These are phyloP conservation scores for Wallacemonas sp. DNA, from an alignment of 208 protist genomes.

Conservation along the genomic window DNA sequence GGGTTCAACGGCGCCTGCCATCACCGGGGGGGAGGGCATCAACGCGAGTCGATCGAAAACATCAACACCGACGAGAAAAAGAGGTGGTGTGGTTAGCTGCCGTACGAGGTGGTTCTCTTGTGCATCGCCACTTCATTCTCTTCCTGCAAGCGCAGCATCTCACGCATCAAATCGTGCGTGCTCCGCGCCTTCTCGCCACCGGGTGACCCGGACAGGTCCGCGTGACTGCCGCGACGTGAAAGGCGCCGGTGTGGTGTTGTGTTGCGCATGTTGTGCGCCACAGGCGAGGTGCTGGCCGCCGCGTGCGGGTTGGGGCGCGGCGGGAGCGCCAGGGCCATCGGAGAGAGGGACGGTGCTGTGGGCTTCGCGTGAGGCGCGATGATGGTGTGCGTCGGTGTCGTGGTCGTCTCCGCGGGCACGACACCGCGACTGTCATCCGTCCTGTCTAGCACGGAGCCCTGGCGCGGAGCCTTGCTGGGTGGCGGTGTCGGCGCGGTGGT, in stretches of 20 bases:
- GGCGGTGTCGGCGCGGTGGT: slow-evolving; percentile 28
- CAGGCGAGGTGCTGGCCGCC: background rate
- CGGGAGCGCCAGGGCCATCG: slow-evolving; percentile 21
- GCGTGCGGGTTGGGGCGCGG: slow-evolving; percentile 16
- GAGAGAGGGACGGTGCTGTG: no score
- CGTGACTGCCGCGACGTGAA: slow-evolving; percentile 12
- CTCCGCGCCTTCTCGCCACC: background rate
- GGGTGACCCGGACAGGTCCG: background rate
- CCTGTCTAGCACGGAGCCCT: no score
- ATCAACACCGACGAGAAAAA: no score
- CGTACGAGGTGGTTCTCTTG: slow-evolving; percentile 30
- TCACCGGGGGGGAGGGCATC: no score
- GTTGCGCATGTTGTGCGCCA: background rate
- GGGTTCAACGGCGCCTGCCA: no score
- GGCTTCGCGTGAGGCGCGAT: no score
- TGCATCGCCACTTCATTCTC: slow-evolving; percentile 63
- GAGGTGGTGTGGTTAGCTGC: background rate
- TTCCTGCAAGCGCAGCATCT: slow-evolving; percentile 54
- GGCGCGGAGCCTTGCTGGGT: background rate
- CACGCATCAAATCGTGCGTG: slow-evolving; percentile 30
- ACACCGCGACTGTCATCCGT: no score
- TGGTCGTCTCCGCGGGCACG: no score
- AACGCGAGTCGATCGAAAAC: no score
- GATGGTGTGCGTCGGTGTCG: no score
- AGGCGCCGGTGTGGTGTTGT: slow-evolving; percentile 5